Conservation (phyloP, 2,329 filamentous ascomycete species). For the Cercospora zeina region DNA sequence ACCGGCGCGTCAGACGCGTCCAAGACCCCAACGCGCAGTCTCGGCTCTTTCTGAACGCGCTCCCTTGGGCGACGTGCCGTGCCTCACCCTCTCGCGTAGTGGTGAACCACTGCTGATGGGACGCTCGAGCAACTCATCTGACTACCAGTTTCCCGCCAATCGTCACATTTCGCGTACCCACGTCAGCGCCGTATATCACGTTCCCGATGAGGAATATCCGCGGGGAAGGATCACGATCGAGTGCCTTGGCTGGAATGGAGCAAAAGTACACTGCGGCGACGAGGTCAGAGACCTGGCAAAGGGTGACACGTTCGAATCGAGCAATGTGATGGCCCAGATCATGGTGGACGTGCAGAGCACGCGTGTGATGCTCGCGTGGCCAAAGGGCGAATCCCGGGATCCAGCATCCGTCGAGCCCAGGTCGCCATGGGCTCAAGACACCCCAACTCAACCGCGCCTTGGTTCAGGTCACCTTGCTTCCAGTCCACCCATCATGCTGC, state of each 20-base stretch:
- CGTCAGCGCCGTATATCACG: constrained; percentile 80
- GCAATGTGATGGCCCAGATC: constrained; percentile 83
- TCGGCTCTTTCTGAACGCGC: constrained; percentile 73
- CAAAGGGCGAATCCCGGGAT: constrained; percentile 55
- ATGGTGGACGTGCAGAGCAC: constrained; percentile 95
- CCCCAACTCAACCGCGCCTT: constrained; percentile 53
- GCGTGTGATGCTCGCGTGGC: constrained; percentile 87
- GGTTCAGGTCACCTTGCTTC: constrained; percentile 50
- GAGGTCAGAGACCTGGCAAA: constrained; percentile 82
- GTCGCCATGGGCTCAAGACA: constrained; percentile 65
- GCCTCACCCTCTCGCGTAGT: constrained; percentile 74
- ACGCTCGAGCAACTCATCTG: constrained; percentile 89
- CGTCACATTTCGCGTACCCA: constrained; percentile 91
- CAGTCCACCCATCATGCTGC: constrained; percentile 64
- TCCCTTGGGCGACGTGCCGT: constrained; percentile 80
- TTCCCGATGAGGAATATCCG: constrained; percentile 66
- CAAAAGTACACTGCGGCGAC: constrained; percentile 88
- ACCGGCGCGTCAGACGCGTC: constrained; percentile 56
- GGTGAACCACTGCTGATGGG: constrained; percentile 85
- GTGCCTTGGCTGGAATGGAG: constrained; percentile 94
- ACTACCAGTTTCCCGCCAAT: constrained; percentile 90
- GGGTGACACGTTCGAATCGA: constrained; percentile 84
- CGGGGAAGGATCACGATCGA: constrained; percentile 80
- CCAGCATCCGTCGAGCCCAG: constrained; percentile 59
- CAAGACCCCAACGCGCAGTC: constrained; percentile 59